Evolutionary conservation across 2,329 filamentous ascomycete species (phyloP), one percentile per base, ranked within the genome.

Genomic region (Penicillium sp.): DNA sequence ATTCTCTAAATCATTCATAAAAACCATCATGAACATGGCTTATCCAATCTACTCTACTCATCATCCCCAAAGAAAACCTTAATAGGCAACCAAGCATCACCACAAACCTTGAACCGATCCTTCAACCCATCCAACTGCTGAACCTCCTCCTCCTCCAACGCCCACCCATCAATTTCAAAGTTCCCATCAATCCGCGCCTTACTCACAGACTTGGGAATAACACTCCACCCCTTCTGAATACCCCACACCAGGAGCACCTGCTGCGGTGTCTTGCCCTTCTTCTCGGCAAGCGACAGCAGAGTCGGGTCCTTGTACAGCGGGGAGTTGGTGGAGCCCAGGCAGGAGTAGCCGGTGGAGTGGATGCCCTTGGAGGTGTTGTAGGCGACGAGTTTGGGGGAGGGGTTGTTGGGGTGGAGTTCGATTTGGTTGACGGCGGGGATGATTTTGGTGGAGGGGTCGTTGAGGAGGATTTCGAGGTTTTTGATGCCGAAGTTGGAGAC

Each of bases 51-150:
- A 15, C 28, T 72, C 73, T 87, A 93, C 81, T 93, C 90, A 72
- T 93, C 90, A 71, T 93, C 90, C 8, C 90, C 90, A 74, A 92
- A 92, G 84, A 95, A 95, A 38, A 94, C 90, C 83, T 88, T 89
- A 63, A 91, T 78, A 0, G 91, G 91, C 58, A 80, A 70, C 88
- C 90, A 94, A 30, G 74, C 79, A 74, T 94, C 92, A 38, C 84
- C 85, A 73, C 91, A 95, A 65, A 92, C 89, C 86, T 93, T 96
- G 84, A 93, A 94, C 55, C 92, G 86, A 64, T 91, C 89, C 72
- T 85, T 83, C 58, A 94, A 84, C 71, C 80, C 84, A 72, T 87
- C 87, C 54, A 96, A 82, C 77, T 85, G 82, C 70, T 85, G 83
- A 55, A 94, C 77, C 81, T 96, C 92, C 51, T 91, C 91, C 3